Base-by-base conservation (phyloP, 805 yeast species). In the Yarrowia sp. region DNA sequence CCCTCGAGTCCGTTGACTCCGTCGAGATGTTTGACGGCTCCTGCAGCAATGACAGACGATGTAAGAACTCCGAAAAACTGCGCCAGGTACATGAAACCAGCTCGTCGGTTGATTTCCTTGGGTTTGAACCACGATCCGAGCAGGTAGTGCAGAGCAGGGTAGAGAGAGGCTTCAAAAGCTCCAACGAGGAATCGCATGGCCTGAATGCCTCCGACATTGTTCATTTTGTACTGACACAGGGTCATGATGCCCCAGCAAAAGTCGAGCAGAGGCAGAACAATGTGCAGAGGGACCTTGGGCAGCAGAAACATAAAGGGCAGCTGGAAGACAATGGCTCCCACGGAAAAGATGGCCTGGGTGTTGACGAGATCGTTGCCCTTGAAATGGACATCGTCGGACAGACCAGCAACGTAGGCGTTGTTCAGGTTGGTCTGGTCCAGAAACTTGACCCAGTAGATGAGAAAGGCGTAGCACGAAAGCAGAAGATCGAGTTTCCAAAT, bases 221-320 rank as follows among this genome's bases (percentile, higher is more conserved):
- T 78, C 52, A 80, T 84, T 67, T 78, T 79, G 70, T 80, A 85
- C 52, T 83, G 78, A 14, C 81, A 80, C 52, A 86, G 76, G 2
- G 92, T 87, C 65, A 87, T 80, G 65, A 87, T 75, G 0, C 89
- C 82, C 91, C 91, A 88, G 36, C 83, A 77, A 33, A 87, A 68
- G 71, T 88, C 93, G 72, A 82, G 78, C 1, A 77, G 67, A 1
- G 87, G 86, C 35, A 84, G 72, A 6, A 81, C 76, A 74, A 78
- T 77, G 74, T 81, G 83, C 65, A 87, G 76, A 7, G 88, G 87
- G 43, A 78, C 75, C 48, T 85, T 80, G 44, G 85, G 84, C 62
- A 87, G 75, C 16, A 84, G 70, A 69, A 81, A 84, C 72, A 84
- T 75, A 75, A 84, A 84, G 3, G 89, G 89, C 32, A 86, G 71